These are phyloP conservation scores for Cercospora beticola DNA, from an alignment of 2,329 filamentous ascomycete species.

Conservation along the genomic window DNA sequence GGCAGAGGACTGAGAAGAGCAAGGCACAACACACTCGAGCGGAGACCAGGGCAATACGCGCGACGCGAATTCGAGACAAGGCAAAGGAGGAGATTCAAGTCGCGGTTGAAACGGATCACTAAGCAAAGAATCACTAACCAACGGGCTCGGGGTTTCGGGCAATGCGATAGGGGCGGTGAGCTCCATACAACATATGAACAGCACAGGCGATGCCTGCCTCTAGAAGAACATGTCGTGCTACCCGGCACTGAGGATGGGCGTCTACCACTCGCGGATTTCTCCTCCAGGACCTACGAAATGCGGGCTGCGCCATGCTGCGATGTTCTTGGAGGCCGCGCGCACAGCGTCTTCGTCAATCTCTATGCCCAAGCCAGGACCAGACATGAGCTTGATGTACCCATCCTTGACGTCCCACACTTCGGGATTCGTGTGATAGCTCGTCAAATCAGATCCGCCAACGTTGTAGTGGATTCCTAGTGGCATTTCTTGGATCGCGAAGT, in stretches of 20 bases:
- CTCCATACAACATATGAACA: neutral
- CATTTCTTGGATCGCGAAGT: conserved; percentile 77
- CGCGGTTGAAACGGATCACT: neutral
- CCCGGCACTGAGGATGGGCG: neutral
- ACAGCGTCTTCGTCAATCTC: conserved; percentile 64
- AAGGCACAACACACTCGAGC: neutral
- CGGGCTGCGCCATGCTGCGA: conserved; percentile 64
- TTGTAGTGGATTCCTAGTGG: conserved; percentile 79
- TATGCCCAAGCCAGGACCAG: conserved; percentile 35
- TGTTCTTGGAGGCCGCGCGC: conserved; percentile 56
- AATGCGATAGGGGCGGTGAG: neutral
- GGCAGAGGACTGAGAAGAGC: neutral
- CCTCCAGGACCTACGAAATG: conserved; percentile 68
- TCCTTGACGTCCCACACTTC: conserved; percentile 33
- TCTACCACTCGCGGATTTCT: conserved; percentile 65
- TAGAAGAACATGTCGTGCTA: neutral
- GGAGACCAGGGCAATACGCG: neutral
- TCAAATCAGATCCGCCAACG: conserved; percentile 61
- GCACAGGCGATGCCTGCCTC: neutral
- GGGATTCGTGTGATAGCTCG: conserved; percentile 34
- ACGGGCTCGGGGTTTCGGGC: neutral
- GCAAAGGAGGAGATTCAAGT: neutral
- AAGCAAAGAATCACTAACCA: neutral
- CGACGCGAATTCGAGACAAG: neutral
- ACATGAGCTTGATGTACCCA: conserved; percentile 32